Percentiles rank a stretch among this genome's conserved stretches.
Conservation (phyloP, 2,329 filamentous ascomycete species). For the Diplodia sapinea region DNA sequence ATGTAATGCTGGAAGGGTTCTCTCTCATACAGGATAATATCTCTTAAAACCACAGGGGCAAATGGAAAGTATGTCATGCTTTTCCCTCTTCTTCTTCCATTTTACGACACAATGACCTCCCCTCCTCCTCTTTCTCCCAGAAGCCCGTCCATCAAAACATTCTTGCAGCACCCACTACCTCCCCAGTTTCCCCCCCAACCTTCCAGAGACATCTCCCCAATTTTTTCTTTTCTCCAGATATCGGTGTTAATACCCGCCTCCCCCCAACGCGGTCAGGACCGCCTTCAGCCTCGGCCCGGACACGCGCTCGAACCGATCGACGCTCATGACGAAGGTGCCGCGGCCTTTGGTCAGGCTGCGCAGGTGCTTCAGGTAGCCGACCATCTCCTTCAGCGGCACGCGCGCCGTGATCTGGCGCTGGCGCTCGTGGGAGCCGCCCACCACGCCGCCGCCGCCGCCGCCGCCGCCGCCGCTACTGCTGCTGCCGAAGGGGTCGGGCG, state of each 20-base stretch:
- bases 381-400: constrained; percentile 95
- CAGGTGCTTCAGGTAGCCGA: constrained; percentile 89
- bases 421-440: constrained; percentile 34
- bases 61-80: background rate
- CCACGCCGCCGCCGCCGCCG: constrained; percentile 33
- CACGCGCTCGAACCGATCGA: constrained; percentile 74
- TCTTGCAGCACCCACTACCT: background rate
- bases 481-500: constrained; percentile 78
- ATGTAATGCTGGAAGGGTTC: background rate
- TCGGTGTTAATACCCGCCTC: constrained; percentile 7
- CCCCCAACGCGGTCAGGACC: constrained; percentile 49
- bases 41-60: background rate
- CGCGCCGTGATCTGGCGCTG: constrained; percentile 74
- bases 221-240: background rate
- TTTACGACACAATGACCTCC: background rate
- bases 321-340: constrained; percentile 76
- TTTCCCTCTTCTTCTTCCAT: background rate
- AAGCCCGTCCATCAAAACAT: too few species aligned
- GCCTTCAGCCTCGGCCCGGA: constrained; percentile 64
- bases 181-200: background rate
- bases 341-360: constrained; percentile 87
- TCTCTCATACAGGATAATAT: background rate
- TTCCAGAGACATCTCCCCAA: background rate
- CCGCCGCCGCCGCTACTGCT: constrained; percentile 35
- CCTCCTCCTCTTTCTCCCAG: too few species aligned